phyloP scores from a whole-genome alignment of 108 stramenopile species.

The Cyclostephanos tholiformis region DNA sequence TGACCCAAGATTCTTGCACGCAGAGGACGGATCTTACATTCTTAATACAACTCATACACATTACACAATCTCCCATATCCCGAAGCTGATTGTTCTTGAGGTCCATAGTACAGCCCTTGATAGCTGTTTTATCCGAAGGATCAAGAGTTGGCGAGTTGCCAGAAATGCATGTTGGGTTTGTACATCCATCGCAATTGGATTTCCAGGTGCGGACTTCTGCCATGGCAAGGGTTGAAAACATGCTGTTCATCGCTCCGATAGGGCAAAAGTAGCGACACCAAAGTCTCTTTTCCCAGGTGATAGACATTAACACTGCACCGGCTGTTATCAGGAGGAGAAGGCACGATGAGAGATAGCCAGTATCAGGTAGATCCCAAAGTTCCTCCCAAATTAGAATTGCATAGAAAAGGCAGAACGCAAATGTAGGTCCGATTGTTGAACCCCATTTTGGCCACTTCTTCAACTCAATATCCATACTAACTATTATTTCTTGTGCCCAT shows the following conservation, averaged over 20 bases:
- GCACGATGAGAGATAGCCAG: slow-evolving; percentile 27
- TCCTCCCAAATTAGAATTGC: slow-evolving; percentile 51
- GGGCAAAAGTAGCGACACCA: slow-evolving; percentile 49
- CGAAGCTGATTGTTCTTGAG: slow-evolving; percentile 48
- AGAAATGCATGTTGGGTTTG: slow-evolving; percentile 20
- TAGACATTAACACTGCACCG: slow-evolving; percentile 38
- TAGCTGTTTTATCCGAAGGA: slow-evolving; percentile 28
- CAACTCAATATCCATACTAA: slow-evolving; percentile 32
- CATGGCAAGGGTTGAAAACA: slow-evolving; percentile 42
- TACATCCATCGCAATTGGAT: slow-evolving; percentile 45
- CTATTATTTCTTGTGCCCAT: slow-evolving; percentile 28
- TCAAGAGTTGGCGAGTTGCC: slow-evolving; percentile 32
- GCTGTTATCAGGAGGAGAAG: slow-evolving; percentile 46
- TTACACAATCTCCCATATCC: slow-evolving; percentile 42
- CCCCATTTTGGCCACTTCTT: slow-evolving; percentile 50
- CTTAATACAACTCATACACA: slow-evolving; percentile 52
- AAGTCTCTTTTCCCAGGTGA: slow-evolving; percentile 32
- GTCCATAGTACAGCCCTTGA: slow-evolving; percentile 49
- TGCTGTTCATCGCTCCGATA: slow-evolving; percentile 44
- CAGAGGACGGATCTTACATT: slow-evolving; percentile 3
- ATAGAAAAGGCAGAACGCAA: slow-evolving; percentile 48
- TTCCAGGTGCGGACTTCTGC: slow-evolving; percentile 42
- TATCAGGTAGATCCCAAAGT: slow-evolving; percentile 43
- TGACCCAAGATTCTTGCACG: too few relatives aligned
- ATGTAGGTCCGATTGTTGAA: slow-evolving; percentile 25